A percentile compares a stretch with the other conserved stretches of the same genome.
Evolutionary conservation across 768 basidiomycete species (phyloP).

Genomic region (Phaeolepiota aurea): DNA sequence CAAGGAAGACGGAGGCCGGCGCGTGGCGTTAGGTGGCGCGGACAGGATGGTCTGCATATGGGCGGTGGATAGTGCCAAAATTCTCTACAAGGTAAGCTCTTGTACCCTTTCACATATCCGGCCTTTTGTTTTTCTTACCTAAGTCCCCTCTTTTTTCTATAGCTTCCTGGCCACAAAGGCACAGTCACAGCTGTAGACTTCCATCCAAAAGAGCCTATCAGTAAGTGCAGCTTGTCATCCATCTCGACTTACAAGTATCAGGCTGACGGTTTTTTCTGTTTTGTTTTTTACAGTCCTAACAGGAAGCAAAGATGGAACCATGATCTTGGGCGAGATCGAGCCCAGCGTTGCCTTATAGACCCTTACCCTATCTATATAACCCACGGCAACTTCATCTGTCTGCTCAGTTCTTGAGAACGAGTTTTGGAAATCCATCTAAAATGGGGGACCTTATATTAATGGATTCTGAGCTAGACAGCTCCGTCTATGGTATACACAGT

Average conservation of each 20-base stretch:
- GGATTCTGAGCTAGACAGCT: too few species aligned
- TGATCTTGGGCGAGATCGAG: constrained; percentile 90
- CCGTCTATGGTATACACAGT: constrained; percentile 3
- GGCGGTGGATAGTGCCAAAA: constrained; percentile 73
- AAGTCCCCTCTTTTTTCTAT: neutral
- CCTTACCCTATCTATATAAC: neutral
- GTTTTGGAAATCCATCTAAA: too few species aligned
- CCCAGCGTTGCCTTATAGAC: constrained; percentile 40
- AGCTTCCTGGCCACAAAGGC: constrained; percentile 95
- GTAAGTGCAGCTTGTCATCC: constrained; percentile 36
- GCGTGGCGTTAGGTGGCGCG: constrained; percentile 85
- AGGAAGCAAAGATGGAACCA: constrained; percentile 86
- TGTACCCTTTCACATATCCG: neutral
- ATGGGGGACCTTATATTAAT: too few species aligned
- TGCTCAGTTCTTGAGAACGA: too few species aligned
- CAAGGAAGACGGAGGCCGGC: constrained; percentile 70
- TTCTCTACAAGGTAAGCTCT: constrained; percentile 64
- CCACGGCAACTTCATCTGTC: too few species aligned
- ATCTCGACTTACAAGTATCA: neutral
- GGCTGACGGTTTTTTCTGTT: constrained; percentile 1
- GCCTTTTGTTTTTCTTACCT: neutral
- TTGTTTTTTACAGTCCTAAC: constrained; percentile 59
- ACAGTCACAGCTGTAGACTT: constrained; percentile 95
- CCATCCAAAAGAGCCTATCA: constrained; percentile 92
- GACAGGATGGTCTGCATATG: constrained; percentile 83